Evolutionary conservation across 495 filamentous ascomycete species (phyloP).

Genomic region (Talaromyces stipitatus): DNA sequence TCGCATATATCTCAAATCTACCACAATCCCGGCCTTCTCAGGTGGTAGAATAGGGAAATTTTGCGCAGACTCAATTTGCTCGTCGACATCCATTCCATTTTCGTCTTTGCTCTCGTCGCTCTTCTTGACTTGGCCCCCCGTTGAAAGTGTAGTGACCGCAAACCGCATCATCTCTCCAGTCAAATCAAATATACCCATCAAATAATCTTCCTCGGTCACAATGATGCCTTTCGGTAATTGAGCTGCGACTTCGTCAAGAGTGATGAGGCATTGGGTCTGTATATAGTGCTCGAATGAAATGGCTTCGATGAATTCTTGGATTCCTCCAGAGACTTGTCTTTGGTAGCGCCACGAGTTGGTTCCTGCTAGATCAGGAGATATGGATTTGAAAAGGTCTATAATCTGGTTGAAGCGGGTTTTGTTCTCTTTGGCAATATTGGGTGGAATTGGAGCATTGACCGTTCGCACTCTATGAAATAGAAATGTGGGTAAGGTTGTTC

Average conservation of each 20-base stretch:
- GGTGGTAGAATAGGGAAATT: slow-evolving; percentile 10
- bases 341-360: slow-evolving; percentile 81
- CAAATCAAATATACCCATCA: slow-evolving; percentile 87
- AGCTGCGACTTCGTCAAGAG: slow-evolving; percentile 46
- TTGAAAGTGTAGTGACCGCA: slow-evolving; percentile 60
- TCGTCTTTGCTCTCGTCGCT: slow-evolving; percentile 5
- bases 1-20: slow-evolving; percentile 68
- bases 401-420: slow-evolving; percentile 60
- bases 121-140: slow-evolving; percentile 13
- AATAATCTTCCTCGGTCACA: slow-evolving; percentile 73
- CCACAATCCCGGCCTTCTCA: slow-evolving; percentile 45
- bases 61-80: slow-evolving; percentile 7
- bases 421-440: slow-evolving; percentile 56
- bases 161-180: slow-evolving; percentile 95
- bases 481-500: neutral
- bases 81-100: neutral
- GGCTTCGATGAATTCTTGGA: slow-evolving; percentile 92
- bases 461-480: slow-evolving; percentile 50
- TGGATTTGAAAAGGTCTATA: slow-evolving; percentile 51
- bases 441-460: slow-evolving; percentile 55
- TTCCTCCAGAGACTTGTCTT: slow-evolving; percentile 62
- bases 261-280: slow-evolving; percentile 63
- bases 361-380: slow-evolving; percentile 65
- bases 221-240: slow-evolving; percentile 49
- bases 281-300: slow-evolving; percentile 84